phyloP scores from a whole-genome alignment of 2,329 filamentous ascomycete species.

The Calycina marina region DNA sequence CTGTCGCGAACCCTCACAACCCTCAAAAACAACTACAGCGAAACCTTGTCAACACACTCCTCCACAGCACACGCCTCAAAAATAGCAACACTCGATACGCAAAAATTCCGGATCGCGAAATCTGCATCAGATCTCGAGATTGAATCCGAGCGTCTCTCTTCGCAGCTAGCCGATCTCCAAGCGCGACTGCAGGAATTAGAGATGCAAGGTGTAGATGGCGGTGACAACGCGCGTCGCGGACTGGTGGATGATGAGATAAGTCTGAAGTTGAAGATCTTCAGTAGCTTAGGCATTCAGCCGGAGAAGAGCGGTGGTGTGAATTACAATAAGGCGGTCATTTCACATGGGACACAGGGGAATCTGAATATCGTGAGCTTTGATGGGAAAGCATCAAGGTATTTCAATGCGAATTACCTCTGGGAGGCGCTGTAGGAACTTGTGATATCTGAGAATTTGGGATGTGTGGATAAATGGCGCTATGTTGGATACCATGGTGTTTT shows the following conservation, averaged over 20 bases:
- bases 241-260: conserved; percentile 47
- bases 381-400: conserved; percentile 77
- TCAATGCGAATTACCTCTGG: conserved; percentile 96
- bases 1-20: conserved; percentile 64
- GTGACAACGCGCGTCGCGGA: conserved; percentile 25
- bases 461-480: background rate
- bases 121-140: conserved; percentile 78
- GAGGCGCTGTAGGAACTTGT: conserved; percentile 57
- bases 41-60: conserved; percentile 62
- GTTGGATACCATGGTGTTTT: conserved; percentile 9
- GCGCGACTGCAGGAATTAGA: conserved; percentile 71
- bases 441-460: no score
- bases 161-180: conserved; percentile 61
- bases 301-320: conserved; percentile 64
- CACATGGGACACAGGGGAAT: conserved; percentile 76
- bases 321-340: conserved; percentile 72
- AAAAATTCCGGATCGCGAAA: conserved; percentile 93
- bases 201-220: conserved; percentile 72
- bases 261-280: conserved; percentile 78
- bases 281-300: conserved; percentile 79
- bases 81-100: conserved; percentile 77
- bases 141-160: conserved; percentile 81
- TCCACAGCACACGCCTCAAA: conserved; percentile 66
- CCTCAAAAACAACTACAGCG: conserved; percentile 60
- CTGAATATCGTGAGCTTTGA: conserved; percentile 93